phyloP scores from a whole-genome alignment of 108 stramenopile genomes.

The Fragilaria crotonensis region DNA sequence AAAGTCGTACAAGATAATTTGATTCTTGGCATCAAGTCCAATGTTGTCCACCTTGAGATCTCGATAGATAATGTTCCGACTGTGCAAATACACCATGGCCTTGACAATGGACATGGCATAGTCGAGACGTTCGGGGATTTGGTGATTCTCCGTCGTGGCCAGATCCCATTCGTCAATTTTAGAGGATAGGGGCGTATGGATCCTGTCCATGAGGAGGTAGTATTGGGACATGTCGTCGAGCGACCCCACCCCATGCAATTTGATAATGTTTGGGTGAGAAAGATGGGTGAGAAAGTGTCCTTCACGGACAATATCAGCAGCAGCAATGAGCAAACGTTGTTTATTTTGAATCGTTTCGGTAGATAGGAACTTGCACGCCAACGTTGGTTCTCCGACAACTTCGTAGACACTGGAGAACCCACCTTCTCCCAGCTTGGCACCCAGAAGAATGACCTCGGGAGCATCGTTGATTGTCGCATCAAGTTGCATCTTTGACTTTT shows the following conservation, averaged over 20 bases:
- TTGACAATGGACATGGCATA: background rate
- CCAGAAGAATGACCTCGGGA: too few relatives aligned
- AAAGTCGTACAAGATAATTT: slow-evolving; percentile 50
- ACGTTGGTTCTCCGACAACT: slow-evolving; percentile 6
- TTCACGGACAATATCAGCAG: background rate
- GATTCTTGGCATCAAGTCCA: slow-evolving; percentile 16
- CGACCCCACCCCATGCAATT: slow-evolving; percentile 9
- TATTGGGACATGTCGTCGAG: slow-evolving; percentile 26
- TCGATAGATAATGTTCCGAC: slow-evolving; percentile 17
- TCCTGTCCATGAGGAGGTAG: slow-evolving; percentile 46
- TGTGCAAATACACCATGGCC: slow-evolving; percentile 20
- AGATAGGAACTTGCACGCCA: background rate
- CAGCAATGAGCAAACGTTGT: background rate
- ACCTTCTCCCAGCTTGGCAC: slow-evolving; percentile 43
- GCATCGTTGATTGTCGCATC: too few relatives aligned
- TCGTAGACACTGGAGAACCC: slow-evolving; percentile 65
- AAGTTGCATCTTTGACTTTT: too few relatives aligned
- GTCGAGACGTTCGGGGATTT: background rate
- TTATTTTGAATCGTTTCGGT: background rate
- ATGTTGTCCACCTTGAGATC: slow-evolving; percentile 32
- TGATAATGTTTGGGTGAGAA: slow-evolving; percentile 29
- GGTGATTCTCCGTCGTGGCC: background rate
- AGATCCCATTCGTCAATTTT: slow-evolving; percentile 34
- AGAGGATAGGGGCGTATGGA: slow-evolving; percentile 25
- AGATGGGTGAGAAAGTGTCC: background rate